Conservation (phyloP, 306 rosid genomes). For the Cucurbita pepo region DNA sequence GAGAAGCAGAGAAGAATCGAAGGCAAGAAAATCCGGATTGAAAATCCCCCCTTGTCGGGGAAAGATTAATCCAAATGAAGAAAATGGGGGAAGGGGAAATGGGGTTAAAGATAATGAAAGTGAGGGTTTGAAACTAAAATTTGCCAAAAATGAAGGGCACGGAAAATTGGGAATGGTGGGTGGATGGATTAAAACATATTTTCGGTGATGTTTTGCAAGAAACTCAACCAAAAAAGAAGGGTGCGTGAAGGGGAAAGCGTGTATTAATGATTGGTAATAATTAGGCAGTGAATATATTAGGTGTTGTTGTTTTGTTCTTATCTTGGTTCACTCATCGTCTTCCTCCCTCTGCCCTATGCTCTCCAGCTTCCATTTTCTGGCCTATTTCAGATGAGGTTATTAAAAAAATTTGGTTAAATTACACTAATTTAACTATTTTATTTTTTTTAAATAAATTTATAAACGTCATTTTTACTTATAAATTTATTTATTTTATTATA, state of each 20-base stretch:
- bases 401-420: no score
- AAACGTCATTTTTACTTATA: no score
- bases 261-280: slow-evolving; percentile 43
- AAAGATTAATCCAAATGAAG: background rate
- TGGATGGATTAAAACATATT: slow-evolving; percentile 2
- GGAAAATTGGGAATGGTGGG: background rate
- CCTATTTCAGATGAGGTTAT: background rate
- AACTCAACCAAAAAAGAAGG: background rate
- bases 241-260: slow-evolving; percentile 19
- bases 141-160: slow-evolving; percentile 13
- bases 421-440: no score
- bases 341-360: background rate
- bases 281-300: slow-evolving; percentile 41
- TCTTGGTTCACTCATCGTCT: background rate
- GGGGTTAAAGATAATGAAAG: slow-evolving; percentile 11
- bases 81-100: slow-evolving; percentile 7
- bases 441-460: no score
- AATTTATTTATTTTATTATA: no score
- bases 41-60: background rate
- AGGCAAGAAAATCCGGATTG: background rate
- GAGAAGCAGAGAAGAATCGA: background rate
- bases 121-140: slow-evolving; percentile 9
- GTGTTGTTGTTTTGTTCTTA: slow-evolving; percentile 30
- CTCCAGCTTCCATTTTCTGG: background rate
- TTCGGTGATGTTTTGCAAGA: background rate